Conservation (phyloP, 305 asterid genomes). For the Striga hermonthica region DNA sequence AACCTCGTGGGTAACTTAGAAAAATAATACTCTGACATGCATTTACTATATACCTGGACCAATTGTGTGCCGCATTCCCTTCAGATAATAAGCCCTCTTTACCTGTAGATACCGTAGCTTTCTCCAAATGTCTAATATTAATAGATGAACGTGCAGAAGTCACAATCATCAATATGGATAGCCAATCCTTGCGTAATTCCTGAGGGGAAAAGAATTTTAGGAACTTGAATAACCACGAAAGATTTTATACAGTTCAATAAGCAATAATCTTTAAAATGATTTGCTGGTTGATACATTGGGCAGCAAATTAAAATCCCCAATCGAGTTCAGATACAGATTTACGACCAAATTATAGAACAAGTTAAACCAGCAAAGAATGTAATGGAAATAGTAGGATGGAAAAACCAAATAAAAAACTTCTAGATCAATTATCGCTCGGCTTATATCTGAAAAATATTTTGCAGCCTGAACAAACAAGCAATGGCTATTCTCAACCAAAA, state of each 20-base stretch:
- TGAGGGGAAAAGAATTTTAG: constrained; percentile 33
- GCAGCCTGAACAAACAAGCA: not conserved
- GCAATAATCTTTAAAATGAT: constrained; percentile 17
- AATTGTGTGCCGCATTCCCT: constrained; percentile 96
- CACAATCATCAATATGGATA: constrained; percentile 87
- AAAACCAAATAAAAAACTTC: too few relatives aligned
- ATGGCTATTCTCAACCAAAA: constrained; percentile 3
- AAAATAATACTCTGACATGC: constrained; percentile 30
- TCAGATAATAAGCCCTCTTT: constrained; percentile 96
- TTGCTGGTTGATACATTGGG: constrained; percentile 23
- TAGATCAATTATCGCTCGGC: too few relatives aligned
- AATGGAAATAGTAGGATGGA: too few relatives aligned
- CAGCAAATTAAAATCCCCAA: constrained; percentile 22
- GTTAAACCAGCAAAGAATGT: too few relatives aligned
- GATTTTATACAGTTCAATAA: not conserved
- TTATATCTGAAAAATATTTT: not conserved
- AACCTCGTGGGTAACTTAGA: constrained; percentile 25
- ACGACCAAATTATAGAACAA: not conserved
- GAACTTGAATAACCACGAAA: too few relatives aligned
- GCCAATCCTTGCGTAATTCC: constrained; percentile 96
- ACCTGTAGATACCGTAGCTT: constrained; percentile 99
- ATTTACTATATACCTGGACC: constrained; percentile 72
- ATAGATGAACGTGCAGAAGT: constrained; percentile 98
- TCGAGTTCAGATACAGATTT: not conserved
- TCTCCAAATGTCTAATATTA: constrained; percentile 94